A percentile compares a stretch with the other conserved stretches of the same genome.
Conservation (phyloP, 164 flowering plant genomes). For the Annona cherimola region DNA sequence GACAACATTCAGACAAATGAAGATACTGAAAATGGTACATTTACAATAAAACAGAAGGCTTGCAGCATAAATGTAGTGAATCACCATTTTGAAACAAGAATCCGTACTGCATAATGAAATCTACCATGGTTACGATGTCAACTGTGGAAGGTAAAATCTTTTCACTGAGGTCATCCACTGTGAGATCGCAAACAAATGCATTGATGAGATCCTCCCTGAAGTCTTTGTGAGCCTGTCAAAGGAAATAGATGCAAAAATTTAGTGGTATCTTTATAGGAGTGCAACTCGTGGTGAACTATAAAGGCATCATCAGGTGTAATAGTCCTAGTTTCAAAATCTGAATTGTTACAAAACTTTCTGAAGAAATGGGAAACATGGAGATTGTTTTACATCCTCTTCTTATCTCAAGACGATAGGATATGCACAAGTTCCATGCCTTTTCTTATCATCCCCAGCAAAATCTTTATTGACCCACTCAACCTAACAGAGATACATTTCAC, state of each 20-base stretch:
- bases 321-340: no score
- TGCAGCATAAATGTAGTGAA: background rate
- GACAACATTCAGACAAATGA: background rate
- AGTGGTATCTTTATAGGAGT: no score
- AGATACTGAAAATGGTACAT: background rate
- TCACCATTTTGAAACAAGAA: no score
- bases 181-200: conserved; percentile 86
- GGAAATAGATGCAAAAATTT: background rate
- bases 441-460: background rate
- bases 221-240: conserved; percentile 70
- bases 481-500: no score
- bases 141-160: conserved; percentile 71
- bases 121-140: conserved; percentile 94
- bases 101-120: no score
- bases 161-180: conserved; percentile 58
- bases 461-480: background rate
- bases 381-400: background rate
- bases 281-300: no score
- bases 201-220: conserved; percentile 50
- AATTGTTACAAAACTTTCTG: no score
- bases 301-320: no score
- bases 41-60: conserved; percentile 7
- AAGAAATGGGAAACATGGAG: no score
- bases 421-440: background rate
- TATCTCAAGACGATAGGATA: background rate